Evolutionary conservation across 2,329 filamentous ascomycete genomes (phyloP), one percentile per base, ranked within the genome.

Genomic region (Cordyceps cicadae): DNA sequence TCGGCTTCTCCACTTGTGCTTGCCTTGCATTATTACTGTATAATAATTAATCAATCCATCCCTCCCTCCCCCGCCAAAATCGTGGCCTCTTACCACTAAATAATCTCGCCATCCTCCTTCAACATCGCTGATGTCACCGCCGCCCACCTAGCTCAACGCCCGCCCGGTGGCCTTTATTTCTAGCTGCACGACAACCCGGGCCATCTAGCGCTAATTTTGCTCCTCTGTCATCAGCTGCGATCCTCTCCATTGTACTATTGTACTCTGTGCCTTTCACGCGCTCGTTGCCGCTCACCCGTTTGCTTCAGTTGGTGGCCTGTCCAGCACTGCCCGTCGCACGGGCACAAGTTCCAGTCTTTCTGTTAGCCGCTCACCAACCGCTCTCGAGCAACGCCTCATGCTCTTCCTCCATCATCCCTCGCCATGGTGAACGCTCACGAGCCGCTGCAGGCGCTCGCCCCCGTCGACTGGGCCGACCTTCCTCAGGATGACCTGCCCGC

Each of bases 381-480:
- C n/a, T 37, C 19, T 24, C 15, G 19, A 26, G 11, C 41, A 21
- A 24, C 21, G 48, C 46, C 14, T 39, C 43, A 15, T 26, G 50
- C 57, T 14, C 45, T 37, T 21, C 3, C 45, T 45, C 32, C 5
- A 45, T 1, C 29, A 19, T 11, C 21, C 51, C 14, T 21, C 29
- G 24, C 43, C 62, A 87, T 87, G 83, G 74, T 79, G 46, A 74
- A 74, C 61, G 77, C 87, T 60, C 84, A 88, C 66, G 78, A 83
- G 62, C 81, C 85, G 11, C 75, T 88, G 57, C 76, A 79, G 70
- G 76, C 77, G 41, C 78, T 89, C 45, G 76, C 77, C 39, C 82
- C 84, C 12, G 74, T 81, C 62, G 75, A 81, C 50, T 87, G 82
- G 79, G 71, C 77, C 39, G 72, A 74, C 65, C 65, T 77, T 57